These are phyloP conservation scores for Aspergillus bridgeri DNA, from an alignment of 495 filamentous ascomycete genomes.

Conservation along the genomic window DNA sequence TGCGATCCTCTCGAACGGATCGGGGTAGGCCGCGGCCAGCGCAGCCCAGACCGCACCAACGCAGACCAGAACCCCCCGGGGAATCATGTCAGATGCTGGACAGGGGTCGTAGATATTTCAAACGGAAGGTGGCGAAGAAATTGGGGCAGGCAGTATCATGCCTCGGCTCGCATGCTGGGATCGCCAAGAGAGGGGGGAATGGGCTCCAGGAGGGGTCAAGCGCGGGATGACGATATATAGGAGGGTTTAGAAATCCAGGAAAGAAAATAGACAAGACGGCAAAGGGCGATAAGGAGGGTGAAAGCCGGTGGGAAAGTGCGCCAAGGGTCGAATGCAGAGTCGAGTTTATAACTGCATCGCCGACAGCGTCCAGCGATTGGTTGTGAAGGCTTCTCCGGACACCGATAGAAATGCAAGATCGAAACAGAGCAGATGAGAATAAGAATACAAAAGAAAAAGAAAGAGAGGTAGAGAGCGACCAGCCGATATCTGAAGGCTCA, in stretches of 20 bases:
- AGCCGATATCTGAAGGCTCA: too few relatives aligned
- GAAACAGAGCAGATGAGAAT: background rate
- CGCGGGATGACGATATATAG: background rate
- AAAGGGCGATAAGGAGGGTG: background rate
- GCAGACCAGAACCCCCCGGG: conserved; percentile 15
- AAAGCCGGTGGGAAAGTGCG: background rate
- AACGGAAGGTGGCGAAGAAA: background rate
- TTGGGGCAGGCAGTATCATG: conserved; percentile 7
- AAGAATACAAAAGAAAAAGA: background rate
- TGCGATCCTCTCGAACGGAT: conserved; percentile 4
- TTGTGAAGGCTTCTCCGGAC: background rate
- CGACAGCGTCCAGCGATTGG: background rate
- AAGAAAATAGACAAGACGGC: too few relatives aligned
- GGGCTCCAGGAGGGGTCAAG: background rate
- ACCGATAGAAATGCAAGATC: too few relatives aligned
- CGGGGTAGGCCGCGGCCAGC: conserved; percentile 13
- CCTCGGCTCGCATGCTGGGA: conserved; percentile 19
- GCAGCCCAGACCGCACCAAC: conserved; percentile 23
- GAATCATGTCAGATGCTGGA: conserved; percentile 12
- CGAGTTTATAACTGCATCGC: background rate
- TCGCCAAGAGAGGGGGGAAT: background rate
- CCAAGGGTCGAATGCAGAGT: background rate
- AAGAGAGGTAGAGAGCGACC: background rate
- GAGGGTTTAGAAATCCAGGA: background rate
- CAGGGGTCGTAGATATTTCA: background rate